Conservation (phyloP, 306 rosid genomes). For the Citrullus amarus region DNA sequence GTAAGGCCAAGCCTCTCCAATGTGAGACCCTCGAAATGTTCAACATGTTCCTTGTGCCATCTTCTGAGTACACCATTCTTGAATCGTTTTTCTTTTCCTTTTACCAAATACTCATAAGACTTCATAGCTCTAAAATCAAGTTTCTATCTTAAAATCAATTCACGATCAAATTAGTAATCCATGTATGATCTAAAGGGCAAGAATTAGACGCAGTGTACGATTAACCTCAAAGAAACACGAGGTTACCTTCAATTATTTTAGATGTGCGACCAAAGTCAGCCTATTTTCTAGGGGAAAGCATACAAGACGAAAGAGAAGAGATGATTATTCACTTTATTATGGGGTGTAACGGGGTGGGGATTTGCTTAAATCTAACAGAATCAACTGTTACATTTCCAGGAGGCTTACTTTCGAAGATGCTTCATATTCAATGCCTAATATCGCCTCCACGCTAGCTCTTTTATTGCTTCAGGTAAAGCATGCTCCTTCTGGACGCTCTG, state of each 20-base stretch:
- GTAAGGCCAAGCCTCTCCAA: too few species aligned
- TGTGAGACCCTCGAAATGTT: too few species aligned
- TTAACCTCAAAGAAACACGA: neutral
- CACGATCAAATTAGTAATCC: too few species aligned
- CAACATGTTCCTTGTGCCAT: too few species aligned
- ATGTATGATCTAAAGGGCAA: neutral
- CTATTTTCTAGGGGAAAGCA: neutral
- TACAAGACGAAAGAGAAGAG: neutral
- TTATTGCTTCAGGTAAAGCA: conserved; percentile 31
- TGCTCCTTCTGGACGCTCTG: conserved; percentile 40
- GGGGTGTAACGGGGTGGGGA: neutral
- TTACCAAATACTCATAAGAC: too few species aligned
- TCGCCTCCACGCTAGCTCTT: conserved; percentile 37
- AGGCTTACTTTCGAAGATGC: neutral
- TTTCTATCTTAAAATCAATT: too few species aligned
- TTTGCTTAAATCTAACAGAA: neutral
- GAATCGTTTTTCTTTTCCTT: too few species aligned
- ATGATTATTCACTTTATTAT: neutral
- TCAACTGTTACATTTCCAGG: neutral
- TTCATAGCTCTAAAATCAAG: too few species aligned
- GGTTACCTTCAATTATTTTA: neutral
- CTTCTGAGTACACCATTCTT: too few species aligned
- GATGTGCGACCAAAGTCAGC: neutral
- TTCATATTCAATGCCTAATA: conserved; percentile 11
- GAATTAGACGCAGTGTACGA: neutral